Evolutionary conservation across 495 filamentous ascomycete species (phyloP), one percentile per base, ranked within the genome.

Genomic region (Achaetomiella virescens): DNA sequence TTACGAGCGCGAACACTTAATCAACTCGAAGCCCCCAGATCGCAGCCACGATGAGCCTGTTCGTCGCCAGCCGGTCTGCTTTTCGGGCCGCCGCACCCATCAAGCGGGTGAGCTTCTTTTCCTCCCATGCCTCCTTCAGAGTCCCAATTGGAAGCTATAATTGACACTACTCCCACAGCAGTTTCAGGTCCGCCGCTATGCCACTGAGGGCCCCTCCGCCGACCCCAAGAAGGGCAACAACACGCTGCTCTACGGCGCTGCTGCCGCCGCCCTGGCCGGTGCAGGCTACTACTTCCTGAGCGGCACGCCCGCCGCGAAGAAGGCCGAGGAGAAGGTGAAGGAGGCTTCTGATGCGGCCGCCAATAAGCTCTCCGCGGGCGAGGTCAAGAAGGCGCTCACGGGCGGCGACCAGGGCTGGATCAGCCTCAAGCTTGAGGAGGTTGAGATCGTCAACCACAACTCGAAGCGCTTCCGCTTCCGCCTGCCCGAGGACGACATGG

Each of bases 401-500:
- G 95, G 92, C 54, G 89, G 91, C 40, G 87, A 91, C 46, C 84
- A 93, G 72, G 91, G 90, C 63, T 95, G 88, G 72, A 70, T 96
- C 40, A 80, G 82, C 57, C 81, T 95, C 59, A 83, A 85, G 75
- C 79, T 98, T 42, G 83, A 89, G 41, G 80, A 83, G n/a, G 79
- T 89, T 59, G 86, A 90, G 73, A 64, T 69, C 14, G 69, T 96
- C 72, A 95, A 86, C 74, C 84, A 87, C 75, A 96, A 96, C 78
- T 91, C 90, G 54, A 96, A 96, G 84, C 79, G 76, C 43, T 75
- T 96, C 65, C 84, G 87, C 61, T 96, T 96, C 73, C 78, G 80
- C 40, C 83, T 95, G 24, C 86, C 88, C n/a, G 85, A 92, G 62
- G 81, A 83, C 61, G 85, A 97, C 66, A 80, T 85, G 71, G 84